A percentile compares a stretch with the other conserved stretches of the same genome.
These are phyloP conservation scores for Letharia columbiana DNA, from an alignment of 495 filamentous ascomycete species.

Conservation along the genomic window DNA sequence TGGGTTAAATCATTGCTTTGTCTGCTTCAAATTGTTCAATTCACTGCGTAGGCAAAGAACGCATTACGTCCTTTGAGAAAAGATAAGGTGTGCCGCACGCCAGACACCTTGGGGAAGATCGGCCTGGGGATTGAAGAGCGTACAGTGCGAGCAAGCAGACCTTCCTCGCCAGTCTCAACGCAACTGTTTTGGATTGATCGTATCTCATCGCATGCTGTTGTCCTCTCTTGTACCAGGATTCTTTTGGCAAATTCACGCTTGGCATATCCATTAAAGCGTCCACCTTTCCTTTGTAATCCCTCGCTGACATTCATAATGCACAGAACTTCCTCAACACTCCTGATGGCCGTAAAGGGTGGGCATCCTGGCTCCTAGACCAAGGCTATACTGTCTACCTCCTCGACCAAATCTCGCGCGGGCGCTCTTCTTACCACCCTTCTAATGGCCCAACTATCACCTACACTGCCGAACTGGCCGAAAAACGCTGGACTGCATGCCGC, in stretches of 20 bases:
- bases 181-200: neutral
- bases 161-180: neutral
- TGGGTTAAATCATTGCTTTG: slow-evolving; percentile 25
- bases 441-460: slow-evolving; percentile 30
- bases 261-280: neutral
- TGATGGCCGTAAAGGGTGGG: slow-evolving; percentile 41
- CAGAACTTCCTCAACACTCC: slow-evolving; percentile 43
- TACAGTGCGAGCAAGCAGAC: neutral
- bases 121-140: neutral
- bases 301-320: neutral
- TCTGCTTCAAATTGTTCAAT: too few relatives aligned
- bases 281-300: neutral
- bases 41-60: too few relatives aligned
- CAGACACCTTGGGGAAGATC: neutral
- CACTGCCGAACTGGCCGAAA: slow-evolving; percentile 31
- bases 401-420: slow-evolving; percentile 39
- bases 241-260: neutral
- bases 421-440: slow-evolving; percentile 33
- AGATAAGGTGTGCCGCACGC: neutral
- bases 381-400: slow-evolving; percentile 40
- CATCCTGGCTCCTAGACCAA: slow-evolving; percentile 37
- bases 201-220: neutral
- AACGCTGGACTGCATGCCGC: slow-evolving; percentile 35
- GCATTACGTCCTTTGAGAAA: neutral
- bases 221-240: neutral